These are phyloP conservation scores for Nicotiana attenuata DNA, from an alignment of 257 asterid species.

Conservation along the genomic window DNA sequence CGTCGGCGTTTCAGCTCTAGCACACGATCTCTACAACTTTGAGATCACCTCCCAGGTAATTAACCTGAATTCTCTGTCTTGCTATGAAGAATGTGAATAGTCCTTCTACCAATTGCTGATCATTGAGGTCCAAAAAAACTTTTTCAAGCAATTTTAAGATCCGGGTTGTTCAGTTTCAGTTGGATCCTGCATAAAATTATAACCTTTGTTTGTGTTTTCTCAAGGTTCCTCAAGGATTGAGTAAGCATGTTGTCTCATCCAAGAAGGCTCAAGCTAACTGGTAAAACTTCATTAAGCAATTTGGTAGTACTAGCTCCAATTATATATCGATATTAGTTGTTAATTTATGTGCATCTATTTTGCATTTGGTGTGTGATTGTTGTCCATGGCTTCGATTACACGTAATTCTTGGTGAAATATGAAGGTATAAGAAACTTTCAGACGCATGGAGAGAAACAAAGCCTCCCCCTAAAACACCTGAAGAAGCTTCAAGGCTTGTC, in stretches of 20 bases:
- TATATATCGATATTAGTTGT: background rate
- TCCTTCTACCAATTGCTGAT: background rate
- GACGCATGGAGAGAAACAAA: slow-evolving; percentile 87
- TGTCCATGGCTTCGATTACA: background rate
- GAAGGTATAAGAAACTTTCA: slow-evolving; percentile 82
- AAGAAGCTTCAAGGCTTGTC: slow-evolving; percentile 83
- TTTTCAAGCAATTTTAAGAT: background rate
- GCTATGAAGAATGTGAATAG: background rate
- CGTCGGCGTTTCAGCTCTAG: slow-evolving; percentile 68
- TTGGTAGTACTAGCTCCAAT: background rate
- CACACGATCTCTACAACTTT: slow-evolving; percentile 77
- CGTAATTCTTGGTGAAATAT: slow-evolving; percentile 13
- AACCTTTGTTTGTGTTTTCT: background rate
- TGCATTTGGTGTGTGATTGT: background rate
- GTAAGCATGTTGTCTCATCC: slow-evolving; percentile 68
- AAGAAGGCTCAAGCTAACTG: slow-evolving; percentile 89
- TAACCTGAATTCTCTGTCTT: background rate
- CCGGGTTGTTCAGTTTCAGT: background rate
- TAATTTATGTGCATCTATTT: background rate
- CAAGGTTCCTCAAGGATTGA: slow-evolving; percentile 83
- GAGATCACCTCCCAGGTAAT: slow-evolving; percentile 79
- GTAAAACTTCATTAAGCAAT: slow-evolving; percentile 26
- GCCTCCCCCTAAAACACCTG: slow-evolving; percentile 85
- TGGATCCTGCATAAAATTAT: background rate
- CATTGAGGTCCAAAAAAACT: background rate